phyloP scores from a whole-genome alignment of 768 basidiomycete genomes.

The Amylocystis lapponica region DNA sequence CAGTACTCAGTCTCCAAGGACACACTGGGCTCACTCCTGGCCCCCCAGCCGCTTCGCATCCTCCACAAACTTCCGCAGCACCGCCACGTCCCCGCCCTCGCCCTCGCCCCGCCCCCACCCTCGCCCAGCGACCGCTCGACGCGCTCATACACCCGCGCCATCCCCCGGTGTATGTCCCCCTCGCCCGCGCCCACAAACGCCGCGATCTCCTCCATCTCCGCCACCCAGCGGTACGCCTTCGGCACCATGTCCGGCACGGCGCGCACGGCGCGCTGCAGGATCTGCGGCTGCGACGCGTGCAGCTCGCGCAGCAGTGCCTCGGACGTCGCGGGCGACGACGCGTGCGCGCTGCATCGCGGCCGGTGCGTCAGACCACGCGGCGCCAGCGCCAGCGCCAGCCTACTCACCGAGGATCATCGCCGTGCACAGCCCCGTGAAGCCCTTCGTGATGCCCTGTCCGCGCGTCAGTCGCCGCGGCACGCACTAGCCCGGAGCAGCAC shows the following conservation, averaged over 20 bases:
- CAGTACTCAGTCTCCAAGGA: too few species aligned
- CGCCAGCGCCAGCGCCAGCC: neutral
- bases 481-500: constrained; percentile 12
- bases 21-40: constrained; percentile 10
- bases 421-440: constrained; percentile 44
- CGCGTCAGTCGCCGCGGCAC: neutral
- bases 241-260: constrained; percentile 45
- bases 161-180: constrained; percentile 42
- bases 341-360: constrained; percentile 38
- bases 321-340: constrained; percentile 57
- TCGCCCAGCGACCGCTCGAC: constrained; percentile 34
- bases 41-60: constrained; percentile 30
- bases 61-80: constrained; percentile 39
- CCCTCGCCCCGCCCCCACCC: constrained; percentile 10
- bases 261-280: constrained; percentile 35
- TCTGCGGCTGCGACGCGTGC: constrained; percentile 37
- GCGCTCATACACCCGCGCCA: constrained; percentile 40
- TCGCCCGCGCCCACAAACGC: constrained; percentile 36
- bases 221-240: constrained; percentile 60
- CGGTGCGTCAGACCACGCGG: neutral
- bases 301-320: constrained; percentile 48
- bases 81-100: constrained; percentile 29
- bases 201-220: constrained; percentile 61
- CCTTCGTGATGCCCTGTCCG: constrained; percentile 50
- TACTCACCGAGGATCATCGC: constrained; percentile 48